phyloP scores from a whole-genome alignment of 2,329 filamentous ascomycete genomes.

The Cytospora schulzeri region DNA sequence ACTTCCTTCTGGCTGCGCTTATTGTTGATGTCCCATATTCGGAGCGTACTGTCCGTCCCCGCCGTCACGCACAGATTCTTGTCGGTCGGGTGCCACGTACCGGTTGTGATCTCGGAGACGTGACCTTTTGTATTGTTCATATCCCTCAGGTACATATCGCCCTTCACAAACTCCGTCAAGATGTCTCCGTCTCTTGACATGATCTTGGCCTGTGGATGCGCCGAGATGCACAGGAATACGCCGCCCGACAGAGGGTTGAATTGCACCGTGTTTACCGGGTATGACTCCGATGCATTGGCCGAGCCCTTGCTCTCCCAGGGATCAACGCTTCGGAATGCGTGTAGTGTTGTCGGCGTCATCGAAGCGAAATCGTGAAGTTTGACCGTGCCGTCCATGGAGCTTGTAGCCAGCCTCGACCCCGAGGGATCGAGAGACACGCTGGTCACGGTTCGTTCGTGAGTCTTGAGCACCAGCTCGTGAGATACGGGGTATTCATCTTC shows the following conservation, averaged over 20 bases:
- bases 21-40: slow-evolving; percentile 96
- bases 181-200: slow-evolving; percentile 86
- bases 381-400: slow-evolving; percentile 85
- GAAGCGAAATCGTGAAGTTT: slow-evolving; percentile 95
- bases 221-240: slow-evolving; percentile 83
- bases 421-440: slow-evolving; percentile 82
- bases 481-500: slow-evolving; percentile 90
- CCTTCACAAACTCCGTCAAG: slow-evolving; percentile 88
- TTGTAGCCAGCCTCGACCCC: slow-evolving; percentile 83
- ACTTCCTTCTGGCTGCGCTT: slow-evolving; percentile 89
- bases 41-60: slow-evolving; percentile 89
- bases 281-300: slow-evolving; percentile 74
- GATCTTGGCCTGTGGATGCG: slow-evolving; percentile 87
- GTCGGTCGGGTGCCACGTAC: slow-evolving; percentile 88
- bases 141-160: slow-evolving; percentile 96
- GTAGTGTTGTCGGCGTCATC: slow-evolving; percentile 92
- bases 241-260: slow-evolving; percentile 83
- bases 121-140: slow-evolving; percentile 98
- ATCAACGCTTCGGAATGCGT: slow-evolving; percentile 90
- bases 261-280: slow-evolving; percentile 81
- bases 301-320: slow-evolving; percentile 76
- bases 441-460: slow-evolving; percentile 86
- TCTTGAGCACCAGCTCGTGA: slow-evolving; percentile 90
- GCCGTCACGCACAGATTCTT: slow-evolving; percentile 85
- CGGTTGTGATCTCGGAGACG: slow-evolving; percentile 85